phyloP scores from a whole-genome alignment of 768 basidiomycete species.

The Mycena leptocephala region DNA sequence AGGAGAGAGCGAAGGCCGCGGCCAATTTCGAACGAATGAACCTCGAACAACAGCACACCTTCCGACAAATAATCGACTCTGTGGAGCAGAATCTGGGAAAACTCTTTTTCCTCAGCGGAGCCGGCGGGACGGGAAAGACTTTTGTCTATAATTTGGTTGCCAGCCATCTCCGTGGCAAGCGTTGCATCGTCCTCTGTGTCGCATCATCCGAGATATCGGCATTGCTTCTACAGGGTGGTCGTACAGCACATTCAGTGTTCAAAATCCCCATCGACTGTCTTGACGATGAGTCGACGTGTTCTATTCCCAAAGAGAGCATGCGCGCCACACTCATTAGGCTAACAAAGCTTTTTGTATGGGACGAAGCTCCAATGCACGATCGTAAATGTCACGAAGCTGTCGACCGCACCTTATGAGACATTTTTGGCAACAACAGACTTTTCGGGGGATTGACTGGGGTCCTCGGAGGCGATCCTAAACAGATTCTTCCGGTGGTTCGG shows the following conservation, averaged over 20 bases:
- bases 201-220: neutral
- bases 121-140: neutral
- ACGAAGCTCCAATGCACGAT: neutral
- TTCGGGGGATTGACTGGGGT: conserved; percentile 16
- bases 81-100: neutral
- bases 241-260: conserved; percentile 57
- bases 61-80: neutral
- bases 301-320: conserved; percentile 2
- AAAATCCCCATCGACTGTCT: conserved; percentile 51
- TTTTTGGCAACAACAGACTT: conserved; percentile 28
- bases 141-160: conserved; percentile 38
- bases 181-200: neutral
- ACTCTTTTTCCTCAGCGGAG: neutral
- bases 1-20: neutral
- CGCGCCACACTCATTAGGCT: conserved; percentile 33
- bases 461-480: conserved; percentile 55
- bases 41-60: neutral
- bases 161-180: neutral
- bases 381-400: no score
- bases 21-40: neutral
- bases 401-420: neutral
- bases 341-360: neutral
- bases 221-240: conserved; percentile 41
- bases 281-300: neutral
- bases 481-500: conserved; percentile 53